Evolutionary conservation across 352 stramenopile species (phyloP).

Genomic region (Pythium myriotylum): DNA sequence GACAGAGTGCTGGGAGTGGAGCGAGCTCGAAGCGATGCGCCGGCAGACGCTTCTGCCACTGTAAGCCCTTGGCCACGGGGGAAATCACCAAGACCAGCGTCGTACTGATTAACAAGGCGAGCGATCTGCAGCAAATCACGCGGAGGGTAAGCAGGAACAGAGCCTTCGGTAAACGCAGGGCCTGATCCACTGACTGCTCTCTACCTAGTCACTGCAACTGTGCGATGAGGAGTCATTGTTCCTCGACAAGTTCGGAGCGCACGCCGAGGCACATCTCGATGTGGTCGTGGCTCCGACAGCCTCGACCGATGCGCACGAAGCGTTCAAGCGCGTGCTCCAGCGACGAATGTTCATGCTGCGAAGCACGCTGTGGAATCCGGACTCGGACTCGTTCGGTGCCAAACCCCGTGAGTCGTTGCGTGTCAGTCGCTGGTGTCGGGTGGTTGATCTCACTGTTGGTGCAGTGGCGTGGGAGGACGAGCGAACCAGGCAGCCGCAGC

Average conservation of each 20-base stretch:
- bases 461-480: slow-evolving; percentile 54
- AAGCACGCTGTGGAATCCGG: slow-evolving; percentile 70
- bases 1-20: slow-evolving; percentile 23
- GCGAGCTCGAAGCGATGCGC: slow-evolving; percentile 36
- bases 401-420: slow-evolving; percentile 43
- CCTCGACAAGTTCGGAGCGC: slow-evolving; percentile 55
- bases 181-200: background rate
- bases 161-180: background rate
- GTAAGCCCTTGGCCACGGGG: slow-evolving; percentile 29
- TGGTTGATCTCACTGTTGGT: no score
- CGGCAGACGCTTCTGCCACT: slow-evolving; percentile 53
- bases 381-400: slow-evolving; percentile 58
- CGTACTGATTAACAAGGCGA: slow-evolving; percentile 19
- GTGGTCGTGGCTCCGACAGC: slow-evolving; percentile 14
- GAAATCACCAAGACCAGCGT: slow-evolving; percentile 29
- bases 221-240: slow-evolving; percentile 62
- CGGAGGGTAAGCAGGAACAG: slow-evolving; percentile 39
- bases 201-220: slow-evolving; percentile 50
- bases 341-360: slow-evolving; percentile 70
- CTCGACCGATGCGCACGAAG: slow-evolving; percentile 18
- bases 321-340: slow-evolving; percentile 54
- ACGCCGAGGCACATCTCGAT: slow-evolving; percentile 41
- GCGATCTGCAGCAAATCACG: slow-evolving; percentile 57
- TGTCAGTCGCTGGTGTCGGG: no score
- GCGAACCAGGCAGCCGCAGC: slow-evolving; percentile 31